These are phyloP conservation scores for Oryza longistaminata DNA, from an alignment of 176 grass and related monocot species.

Conservation along the genomic window DNA sequence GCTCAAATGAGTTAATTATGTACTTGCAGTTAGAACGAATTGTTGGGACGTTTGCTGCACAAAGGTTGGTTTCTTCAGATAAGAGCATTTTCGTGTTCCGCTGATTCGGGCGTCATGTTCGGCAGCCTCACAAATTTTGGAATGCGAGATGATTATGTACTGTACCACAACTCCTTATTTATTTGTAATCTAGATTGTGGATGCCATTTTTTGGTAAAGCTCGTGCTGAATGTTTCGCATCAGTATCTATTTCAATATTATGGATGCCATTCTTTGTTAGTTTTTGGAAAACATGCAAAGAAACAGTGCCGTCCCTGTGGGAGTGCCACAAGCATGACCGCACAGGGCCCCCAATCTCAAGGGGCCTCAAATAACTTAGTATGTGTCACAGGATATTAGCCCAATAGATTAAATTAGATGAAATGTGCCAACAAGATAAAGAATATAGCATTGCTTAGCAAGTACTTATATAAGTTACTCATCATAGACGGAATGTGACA, in stretches of 20 bases:
- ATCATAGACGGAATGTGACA: no score
- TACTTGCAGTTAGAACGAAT: conserved; percentile 76
- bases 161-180: neutral
- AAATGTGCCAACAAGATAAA: no score
- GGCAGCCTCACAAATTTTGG: conserved; percentile 2
- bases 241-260: neutral
- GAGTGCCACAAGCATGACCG: no score
- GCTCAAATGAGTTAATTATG: neutral
- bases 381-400: no score
- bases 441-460: no score
- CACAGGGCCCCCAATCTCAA: no score
- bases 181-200: neutral
- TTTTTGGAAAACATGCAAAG: neutral
- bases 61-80: conserved; percentile 72
- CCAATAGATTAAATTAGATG: no score
- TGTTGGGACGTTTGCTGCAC: conserved; percentile 59
- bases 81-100: conserved; percentile 82
- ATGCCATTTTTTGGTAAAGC: neutral
- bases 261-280: neutral
- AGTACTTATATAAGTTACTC: no score
- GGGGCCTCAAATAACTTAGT: no score
- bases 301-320: neutral
- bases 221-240: neutral
- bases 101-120: conserved; percentile 11
- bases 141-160: neutral